phyloP scores from a whole-genome alignment of 495 filamentous ascomycete genomes.

The Aspergillus sclerotiicarbonarius region DNA sequence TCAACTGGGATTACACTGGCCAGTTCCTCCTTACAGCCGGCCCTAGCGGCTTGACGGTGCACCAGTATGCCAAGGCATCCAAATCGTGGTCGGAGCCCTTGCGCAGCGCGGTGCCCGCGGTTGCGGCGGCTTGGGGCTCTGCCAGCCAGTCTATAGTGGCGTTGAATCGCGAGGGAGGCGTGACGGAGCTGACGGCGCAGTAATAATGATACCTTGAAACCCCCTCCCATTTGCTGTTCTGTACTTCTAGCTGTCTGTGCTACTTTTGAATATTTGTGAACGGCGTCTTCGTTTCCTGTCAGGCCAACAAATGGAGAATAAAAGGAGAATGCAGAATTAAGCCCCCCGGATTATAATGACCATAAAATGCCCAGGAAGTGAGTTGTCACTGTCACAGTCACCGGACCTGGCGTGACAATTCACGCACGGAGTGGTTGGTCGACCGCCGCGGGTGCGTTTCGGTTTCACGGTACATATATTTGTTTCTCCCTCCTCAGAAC shows the following conservation, averaged over 20 bases:
- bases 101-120: slow-evolving; percentile 67
- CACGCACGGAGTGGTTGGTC: not conserved
- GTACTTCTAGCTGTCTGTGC: slow-evolving; percentile 20
- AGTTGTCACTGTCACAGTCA: not conserved
- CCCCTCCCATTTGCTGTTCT: slow-evolving; percentile 13
- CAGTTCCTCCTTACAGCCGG: slow-evolving; percentile 87
- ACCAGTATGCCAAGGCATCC: slow-evolving; percentile 76
- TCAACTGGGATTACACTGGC: slow-evolving; percentile 92
- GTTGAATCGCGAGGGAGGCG: slow-evolving; percentile 68
- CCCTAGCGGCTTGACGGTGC: slow-evolving; percentile 76
- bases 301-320: not conserved
- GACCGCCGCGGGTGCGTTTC: too few relatives aligned
- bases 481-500: not conserved
- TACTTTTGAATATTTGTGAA: slow-evolving; percentile 7
- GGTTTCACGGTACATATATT: not conserved
- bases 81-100: slow-evolving; percentile 91
- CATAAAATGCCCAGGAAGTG: not conserved
- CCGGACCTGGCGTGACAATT: not conserved
- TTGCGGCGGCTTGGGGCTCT: slow-evolving; percentile 73
- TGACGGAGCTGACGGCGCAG: slow-evolving; percentile 59
- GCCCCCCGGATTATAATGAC: not conserved
- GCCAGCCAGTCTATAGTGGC: slow-evolving; percentile 71
- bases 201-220: slow-evolving; percentile 42
- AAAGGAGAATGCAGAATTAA: not conserved
- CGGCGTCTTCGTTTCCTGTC: not conserved